phyloP scores from a whole-genome alignment of 495 filamentous ascomycete species.

The Xylaria longipes region DNA sequence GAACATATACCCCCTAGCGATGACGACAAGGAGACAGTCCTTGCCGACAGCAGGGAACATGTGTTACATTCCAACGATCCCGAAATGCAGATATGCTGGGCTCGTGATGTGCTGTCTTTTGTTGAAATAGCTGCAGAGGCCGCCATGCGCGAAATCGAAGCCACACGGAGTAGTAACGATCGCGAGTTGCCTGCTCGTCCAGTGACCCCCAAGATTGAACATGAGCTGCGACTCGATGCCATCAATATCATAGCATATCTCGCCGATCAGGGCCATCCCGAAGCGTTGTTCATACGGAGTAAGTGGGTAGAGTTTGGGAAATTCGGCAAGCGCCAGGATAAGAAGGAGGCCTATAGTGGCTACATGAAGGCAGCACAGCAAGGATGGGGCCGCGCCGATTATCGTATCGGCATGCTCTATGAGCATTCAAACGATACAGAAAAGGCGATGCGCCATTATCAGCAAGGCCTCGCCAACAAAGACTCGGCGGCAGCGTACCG shows the following conservation, averaged over 20 bases:
- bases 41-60: constrained; percentile 79
- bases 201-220: constrained; percentile 83
- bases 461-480: constrained; percentile 71
- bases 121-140: constrained; percentile 80
- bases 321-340: constrained; percentile 86
- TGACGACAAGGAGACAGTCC: constrained; percentile 86
- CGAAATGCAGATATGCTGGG: constrained; percentile 96
- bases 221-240: constrained; percentile 84
- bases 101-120: constrained; percentile 87
- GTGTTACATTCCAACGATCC: constrained; percentile 95
- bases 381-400: constrained; percentile 93
- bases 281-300: constrained; percentile 90
- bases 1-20: constrained; percentile 93
- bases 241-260: constrained; percentile 90
- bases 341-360: constrained; percentile 87
- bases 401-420: constrained; percentile 97
- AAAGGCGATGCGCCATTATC: constrained; percentile 91
- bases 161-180: constrained; percentile 43
- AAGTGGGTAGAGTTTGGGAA: constrained; percentile 99
- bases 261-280: constrained; percentile 89
- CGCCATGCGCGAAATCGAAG: constrained; percentile 59
- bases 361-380: constrained; percentile 86
- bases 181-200: constrained; percentile 71
- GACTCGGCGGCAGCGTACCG: constrained; percentile 97
- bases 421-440: constrained; percentile 89